Conservation (phyloP, 2,329 filamentous ascomycete species). For the Trichoderma arundinaceum region DNA sequence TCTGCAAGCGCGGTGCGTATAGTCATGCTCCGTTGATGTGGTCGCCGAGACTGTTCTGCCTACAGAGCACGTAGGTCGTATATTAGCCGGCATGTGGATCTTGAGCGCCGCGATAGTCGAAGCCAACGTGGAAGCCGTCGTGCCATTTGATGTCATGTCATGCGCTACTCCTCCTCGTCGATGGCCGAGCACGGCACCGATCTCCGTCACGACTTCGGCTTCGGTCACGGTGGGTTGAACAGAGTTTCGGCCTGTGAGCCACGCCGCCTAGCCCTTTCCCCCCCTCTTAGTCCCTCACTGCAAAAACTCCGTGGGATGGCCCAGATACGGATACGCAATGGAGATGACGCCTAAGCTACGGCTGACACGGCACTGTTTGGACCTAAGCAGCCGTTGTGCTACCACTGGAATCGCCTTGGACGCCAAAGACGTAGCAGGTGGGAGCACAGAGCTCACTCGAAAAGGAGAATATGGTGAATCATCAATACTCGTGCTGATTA, state of each 20-base stretch:
- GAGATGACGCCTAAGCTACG: background rate
- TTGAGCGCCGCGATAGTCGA: background rate
- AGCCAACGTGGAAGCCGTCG: conserved; percentile 3
- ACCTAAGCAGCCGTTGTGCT: conserved; percentile 2
- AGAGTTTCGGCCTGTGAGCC: conserved; percentile 18
- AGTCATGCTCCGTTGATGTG: no score
- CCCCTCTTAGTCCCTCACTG: no score
- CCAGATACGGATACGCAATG: background rate
- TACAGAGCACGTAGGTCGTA: background rate
- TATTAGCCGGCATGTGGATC: conserved; percentile 6
- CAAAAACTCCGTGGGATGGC: no score
- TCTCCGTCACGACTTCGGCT: conserved; percentile 10
- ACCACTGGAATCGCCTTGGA: background rate
- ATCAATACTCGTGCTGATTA: background rate
- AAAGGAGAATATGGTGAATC: no score
- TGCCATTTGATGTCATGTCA: background rate
- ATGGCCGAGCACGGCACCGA: conserved; percentile 20
- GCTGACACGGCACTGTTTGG: conserved; percentile 5
- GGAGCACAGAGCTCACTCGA: no score
- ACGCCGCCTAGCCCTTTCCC: conserved; percentile 3
- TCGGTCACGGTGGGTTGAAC: conserved; percentile 14
- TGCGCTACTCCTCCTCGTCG: no score
- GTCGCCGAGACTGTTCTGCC: no score
- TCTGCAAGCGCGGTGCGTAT: background rate
- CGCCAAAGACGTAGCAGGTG: no score